phyloP scores from a whole-genome alignment of 371 early-diverging fungal species.

The Batrachochytrium dendrobatidis region DNA sequence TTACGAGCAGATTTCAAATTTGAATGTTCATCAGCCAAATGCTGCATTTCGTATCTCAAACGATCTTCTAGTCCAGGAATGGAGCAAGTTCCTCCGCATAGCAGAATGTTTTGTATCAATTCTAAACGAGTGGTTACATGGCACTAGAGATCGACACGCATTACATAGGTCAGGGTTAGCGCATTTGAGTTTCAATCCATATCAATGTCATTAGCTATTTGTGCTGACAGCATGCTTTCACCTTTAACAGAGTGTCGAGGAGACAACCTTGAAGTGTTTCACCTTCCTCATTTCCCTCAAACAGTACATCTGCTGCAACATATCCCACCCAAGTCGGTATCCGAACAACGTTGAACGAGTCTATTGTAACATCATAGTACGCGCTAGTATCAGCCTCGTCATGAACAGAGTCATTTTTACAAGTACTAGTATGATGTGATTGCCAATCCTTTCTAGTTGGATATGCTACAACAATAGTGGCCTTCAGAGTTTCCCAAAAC shows the following conservation, averaged over 20 bases:
- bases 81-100: neutral
- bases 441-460: neutral
- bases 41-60: neutral
- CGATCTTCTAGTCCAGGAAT: neutral
- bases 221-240: neutral
- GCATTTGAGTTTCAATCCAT: no score
- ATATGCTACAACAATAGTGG: neutral
- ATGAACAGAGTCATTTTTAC: neutral
- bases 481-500: neutral
- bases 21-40: neutral
- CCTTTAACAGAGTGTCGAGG: neutral
- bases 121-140: neutral
- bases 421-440: neutral
- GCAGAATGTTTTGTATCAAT: slow-evolving; percentile 1
- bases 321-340: neutral
- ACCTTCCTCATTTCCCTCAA: slow-evolving; percentile 6
- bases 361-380: neutral
- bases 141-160: slow-evolving; percentile 1
- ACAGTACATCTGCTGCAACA: neutral
- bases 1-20: neutral
- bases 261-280: neutral
- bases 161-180: no score
- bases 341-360: neutral
- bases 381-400: neutral
- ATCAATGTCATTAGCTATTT: neutral